phyloP scores from a whole-genome alignment of 2,329 filamentous ascomycete genomes.

The Sarocladium brachiariae region DNA sequence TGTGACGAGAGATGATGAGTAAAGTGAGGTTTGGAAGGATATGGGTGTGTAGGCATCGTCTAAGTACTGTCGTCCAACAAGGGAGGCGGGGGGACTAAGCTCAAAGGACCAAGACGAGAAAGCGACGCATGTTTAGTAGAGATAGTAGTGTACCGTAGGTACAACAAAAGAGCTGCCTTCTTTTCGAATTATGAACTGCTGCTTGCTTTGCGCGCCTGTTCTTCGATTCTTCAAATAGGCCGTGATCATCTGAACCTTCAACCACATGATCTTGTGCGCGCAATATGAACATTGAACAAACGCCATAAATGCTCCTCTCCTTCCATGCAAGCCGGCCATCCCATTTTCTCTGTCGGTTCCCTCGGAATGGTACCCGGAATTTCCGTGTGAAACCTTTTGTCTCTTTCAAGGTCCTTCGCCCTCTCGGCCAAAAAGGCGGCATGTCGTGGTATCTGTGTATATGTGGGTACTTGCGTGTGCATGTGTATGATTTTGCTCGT shows the following conservation, averaged over 20 bases:
- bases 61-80: too few species aligned
- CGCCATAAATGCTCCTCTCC: slow-evolving; percentile 1
- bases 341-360: not conserved
- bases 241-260: not conserved
- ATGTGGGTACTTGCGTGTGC: not conserved
- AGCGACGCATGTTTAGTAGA: too few species aligned
- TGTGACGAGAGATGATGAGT: too few species aligned
- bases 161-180: too few species aligned
- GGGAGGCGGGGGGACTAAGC: too few species aligned
- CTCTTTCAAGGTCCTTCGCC: not conserved
- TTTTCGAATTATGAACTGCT: too few species aligned
- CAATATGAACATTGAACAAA: not conserved
- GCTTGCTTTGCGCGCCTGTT: not conserved
- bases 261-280: not conserved
- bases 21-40: too few species aligned
- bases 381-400: too few species aligned
- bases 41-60: too few species aligned
- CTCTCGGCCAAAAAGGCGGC: not conserved
- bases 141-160: too few species aligned
- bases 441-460: slow-evolving; percentile 3
- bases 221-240: not conserved
- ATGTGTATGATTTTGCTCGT: not conserved
- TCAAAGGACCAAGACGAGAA: too few species aligned
- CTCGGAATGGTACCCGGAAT: too few species aligned
- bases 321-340: not conserved